phyloP scores from a whole-genome alignment of 768 basidiomycete species.

The Filobasidium wieringae region DNA sequence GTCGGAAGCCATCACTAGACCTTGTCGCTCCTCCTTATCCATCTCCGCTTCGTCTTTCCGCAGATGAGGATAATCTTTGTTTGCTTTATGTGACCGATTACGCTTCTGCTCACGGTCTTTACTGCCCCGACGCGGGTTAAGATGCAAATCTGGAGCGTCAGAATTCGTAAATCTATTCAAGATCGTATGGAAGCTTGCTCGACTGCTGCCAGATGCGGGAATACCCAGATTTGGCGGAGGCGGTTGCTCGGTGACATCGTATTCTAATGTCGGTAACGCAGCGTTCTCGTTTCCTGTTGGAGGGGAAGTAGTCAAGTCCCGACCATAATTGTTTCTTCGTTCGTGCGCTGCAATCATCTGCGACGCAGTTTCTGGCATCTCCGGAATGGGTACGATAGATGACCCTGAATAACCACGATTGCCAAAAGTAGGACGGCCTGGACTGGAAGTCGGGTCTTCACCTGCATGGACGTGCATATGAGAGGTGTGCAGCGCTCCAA shows the following conservation, averaged over 20 bases:
- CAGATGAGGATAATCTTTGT: slow-evolving; percentile 24
- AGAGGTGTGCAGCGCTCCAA: slow-evolving; percentile 20
- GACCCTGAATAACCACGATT: neutral
- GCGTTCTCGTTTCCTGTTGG: neutral
- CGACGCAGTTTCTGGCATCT: neutral
- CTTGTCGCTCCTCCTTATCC: slow-evolving; percentile 13
- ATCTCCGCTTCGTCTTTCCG: slow-evolving; percentile 6
- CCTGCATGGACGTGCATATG: slow-evolving; percentile 13
- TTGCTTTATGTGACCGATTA: slow-evolving; percentile 18
- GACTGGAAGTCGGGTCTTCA: neutral
- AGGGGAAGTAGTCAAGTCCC: neutral
- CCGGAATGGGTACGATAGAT: neutral
- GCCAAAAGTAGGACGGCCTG: neutral
- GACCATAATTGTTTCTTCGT: neutral
- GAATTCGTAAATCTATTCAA: slow-evolving; percentile 8
- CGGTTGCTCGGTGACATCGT: neutral
- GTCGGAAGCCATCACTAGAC: slow-evolving; percentile 5
- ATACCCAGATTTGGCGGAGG: neutral
- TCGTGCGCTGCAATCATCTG: neutral
- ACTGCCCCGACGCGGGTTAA: neutral
- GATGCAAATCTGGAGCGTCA: slow-evolving; percentile 6
- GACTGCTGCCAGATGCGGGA: neutral
- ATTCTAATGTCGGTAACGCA: neutral
- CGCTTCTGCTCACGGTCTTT: neutral
- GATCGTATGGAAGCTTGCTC: slow-evolving; percentile 7